Evolutionary conservation across 495 filamentous ascomycete genomes (phyloP).

Genomic region (Mycothermus thermophilus): DNA sequence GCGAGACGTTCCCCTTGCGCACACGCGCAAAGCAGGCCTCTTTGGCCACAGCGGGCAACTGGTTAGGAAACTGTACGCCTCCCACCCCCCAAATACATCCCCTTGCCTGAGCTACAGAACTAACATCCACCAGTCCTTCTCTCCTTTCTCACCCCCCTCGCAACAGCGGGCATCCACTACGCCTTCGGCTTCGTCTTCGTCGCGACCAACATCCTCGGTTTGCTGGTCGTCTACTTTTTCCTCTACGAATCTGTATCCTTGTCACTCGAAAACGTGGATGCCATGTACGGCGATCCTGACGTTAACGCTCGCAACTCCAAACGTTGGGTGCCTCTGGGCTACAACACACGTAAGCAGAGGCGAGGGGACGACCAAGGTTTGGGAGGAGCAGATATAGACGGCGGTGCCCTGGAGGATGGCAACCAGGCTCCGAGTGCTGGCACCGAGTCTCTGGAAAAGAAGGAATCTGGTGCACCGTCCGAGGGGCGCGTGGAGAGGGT

Average conservation of each 20-base stretch:
- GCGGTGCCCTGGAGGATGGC: too few relatives aligned
- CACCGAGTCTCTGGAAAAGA: too few relatives aligned
- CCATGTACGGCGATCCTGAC: constrained; percentile 51
- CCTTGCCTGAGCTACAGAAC: neutral
- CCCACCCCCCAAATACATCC: neutral
- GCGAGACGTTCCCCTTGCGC: constrained; percentile 61
- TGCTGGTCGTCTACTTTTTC: constrained; percentile 64
- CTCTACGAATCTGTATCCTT: constrained; percentile 56
- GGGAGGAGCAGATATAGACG: too few relatives aligned
- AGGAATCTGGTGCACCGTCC: too few relatives aligned
- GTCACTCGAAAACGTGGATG: constrained; percentile 59
- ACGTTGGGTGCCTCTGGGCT: constrained; percentile 43
- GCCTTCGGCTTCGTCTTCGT: constrained; percentile 73
- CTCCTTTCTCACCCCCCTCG: constrained; percentile 72
- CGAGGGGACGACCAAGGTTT: too few relatives aligned
- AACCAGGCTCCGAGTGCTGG: too few relatives aligned
- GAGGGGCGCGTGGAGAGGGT: too few relatives aligned
- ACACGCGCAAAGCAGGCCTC: constrained; percentile 60
- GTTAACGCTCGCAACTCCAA: constrained; percentile 53
- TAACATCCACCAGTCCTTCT: constrained; percentile 45
- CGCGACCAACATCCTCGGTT: constrained; percentile 48
- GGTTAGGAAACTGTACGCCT: constrained; percentile 54
- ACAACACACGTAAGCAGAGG: constrained; percentile 16
- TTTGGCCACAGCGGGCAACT: constrained; percentile 61
- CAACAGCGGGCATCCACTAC: constrained; percentile 53